Conservation (phyloP, 2,329 filamentous ascomycete species). For the Botryotinia narcissicola region DNA sequence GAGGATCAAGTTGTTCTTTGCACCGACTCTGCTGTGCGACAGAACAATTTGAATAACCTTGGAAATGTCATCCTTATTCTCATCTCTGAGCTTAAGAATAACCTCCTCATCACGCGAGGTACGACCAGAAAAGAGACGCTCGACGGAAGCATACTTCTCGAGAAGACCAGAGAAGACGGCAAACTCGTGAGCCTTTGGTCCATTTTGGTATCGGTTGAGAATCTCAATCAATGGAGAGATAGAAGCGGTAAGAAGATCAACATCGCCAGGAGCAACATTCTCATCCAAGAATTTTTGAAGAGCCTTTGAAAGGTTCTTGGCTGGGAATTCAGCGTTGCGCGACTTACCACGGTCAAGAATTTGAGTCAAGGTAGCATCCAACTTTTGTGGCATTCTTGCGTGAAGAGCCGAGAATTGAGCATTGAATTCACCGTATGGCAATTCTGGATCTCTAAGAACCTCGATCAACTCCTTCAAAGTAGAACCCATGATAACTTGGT, state of each 20-base stretch:
- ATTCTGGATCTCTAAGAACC: slow-evolving; percentile 82
- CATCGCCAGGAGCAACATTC: slow-evolving; percentile 70
- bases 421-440: slow-evolving; percentile 96
- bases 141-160: slow-evolving; percentile 76
- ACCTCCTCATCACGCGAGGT: slow-evolving; percentile 89
- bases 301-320: slow-evolving; percentile 80
- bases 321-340: slow-evolving; percentile 83
- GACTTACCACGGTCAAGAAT: slow-evolving; percentile 80
- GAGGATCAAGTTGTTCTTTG: slow-evolving; percentile 91
- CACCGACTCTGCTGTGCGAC: slow-evolving; percentile 86
- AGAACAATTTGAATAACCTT: slow-evolving; percentile 86
- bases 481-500: slow-evolving; percentile 89
- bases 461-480: slow-evolving; percentile 87
- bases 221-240: slow-evolving; percentile 75
- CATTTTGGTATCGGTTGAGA: slow-evolving; percentile 77
- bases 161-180: slow-evolving; percentile 76
- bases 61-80: slow-evolving; percentile 88
- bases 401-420: slow-evolving; percentile 96
- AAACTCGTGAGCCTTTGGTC: slow-evolving; percentile 88
- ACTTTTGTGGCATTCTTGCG: slow-evolving; percentile 92
- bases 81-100: slow-evolving; percentile 87
- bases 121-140: slow-evolving; percentile 82
- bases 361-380: slow-evolving; percentile 77
- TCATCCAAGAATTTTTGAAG: slow-evolving; percentile 89
- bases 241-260: slow-evolving; percentile 67